Evolutionary conservation across 2,329 filamentous ascomycete species (phyloP).

Genomic region (Paraconiothyrium brasiliense): DNA sequence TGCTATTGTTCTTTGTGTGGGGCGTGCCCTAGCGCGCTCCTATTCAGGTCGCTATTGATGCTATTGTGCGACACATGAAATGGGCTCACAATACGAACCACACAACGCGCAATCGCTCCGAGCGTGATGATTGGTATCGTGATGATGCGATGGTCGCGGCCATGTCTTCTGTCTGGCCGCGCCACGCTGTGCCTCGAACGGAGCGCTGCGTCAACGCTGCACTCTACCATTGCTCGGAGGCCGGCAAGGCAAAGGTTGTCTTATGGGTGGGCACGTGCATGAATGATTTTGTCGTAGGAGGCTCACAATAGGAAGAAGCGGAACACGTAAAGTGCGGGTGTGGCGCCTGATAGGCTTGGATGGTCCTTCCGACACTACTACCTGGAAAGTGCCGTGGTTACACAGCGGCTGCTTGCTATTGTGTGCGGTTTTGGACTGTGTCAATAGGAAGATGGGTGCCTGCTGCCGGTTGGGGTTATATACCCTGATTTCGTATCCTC

Average conservation of each 20-base stretch:
- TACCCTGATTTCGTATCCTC: slow-evolving; percentile 6
- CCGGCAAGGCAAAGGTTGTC: too few relatives aligned
- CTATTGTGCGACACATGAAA: slow-evolving; percentile 7
- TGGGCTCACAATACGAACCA: slow-evolving; percentile 1
- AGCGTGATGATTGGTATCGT: neutral
- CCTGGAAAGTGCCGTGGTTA: slow-evolving; percentile 10
- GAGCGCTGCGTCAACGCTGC: too few relatives aligned
- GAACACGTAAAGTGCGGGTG: neutral
- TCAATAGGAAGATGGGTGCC: slow-evolving; percentile 26
- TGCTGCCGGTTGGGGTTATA: slow-evolving; percentile 13
- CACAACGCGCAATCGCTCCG: neutral
- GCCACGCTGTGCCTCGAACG: too few relatives aligned
- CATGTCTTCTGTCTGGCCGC: neutral
- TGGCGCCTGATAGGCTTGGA: neutral
- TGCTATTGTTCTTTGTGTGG: slow-evolving; percentile 30
- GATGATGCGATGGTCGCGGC: neutral
- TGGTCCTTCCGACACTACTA: neutral
- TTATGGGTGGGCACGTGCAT: too few relatives aligned
- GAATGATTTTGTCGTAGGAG: too few relatives aligned
- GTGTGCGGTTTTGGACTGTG: slow-evolving; percentile 32
- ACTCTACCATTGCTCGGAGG: too few relatives aligned
- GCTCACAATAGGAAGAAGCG: neutral
- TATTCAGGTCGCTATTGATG: slow-evolving; percentile 2
- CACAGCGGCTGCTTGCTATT: slow-evolving; percentile 31
- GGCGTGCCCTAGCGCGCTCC: neutral